These are phyloP conservation scores for Cordyceps militaris DNA, from an alignment of 2,329 filamentous ascomycete species.

Conservation along the genomic window DNA sequence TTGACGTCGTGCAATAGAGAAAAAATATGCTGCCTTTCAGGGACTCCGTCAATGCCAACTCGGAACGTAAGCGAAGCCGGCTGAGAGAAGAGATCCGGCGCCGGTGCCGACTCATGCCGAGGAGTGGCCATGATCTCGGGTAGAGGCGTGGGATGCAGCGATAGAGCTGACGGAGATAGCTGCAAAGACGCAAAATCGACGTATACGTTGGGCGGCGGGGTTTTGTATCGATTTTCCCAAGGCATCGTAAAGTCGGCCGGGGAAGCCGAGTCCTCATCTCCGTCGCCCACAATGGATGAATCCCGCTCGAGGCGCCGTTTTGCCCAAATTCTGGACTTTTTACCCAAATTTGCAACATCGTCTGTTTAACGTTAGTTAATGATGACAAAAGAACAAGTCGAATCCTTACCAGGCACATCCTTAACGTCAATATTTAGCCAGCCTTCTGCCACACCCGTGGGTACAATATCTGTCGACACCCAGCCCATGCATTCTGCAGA, in stretches of 20 bases:
- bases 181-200: constrained; percentile 46
- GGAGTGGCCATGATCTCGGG: constrained; percentile 33
- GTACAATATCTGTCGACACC: constrained; percentile 55
- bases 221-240: constrained; percentile 45
- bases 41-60: constrained; percentile 32
- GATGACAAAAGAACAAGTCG: background rate
- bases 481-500: constrained; percentile 62
- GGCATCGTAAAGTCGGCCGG: constrained; percentile 58
- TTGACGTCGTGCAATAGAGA: constrained; percentile 51
- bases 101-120: constrained; percentile 27
- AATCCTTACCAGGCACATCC: constrained; percentile 41
- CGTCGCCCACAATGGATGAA: constrained; percentile 53
- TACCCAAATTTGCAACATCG: constrained; percentile 42
- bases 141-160: constrained; percentile 38
- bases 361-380: constrained; percentile 26
- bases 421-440: constrained; percentile 54
- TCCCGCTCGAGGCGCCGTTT: constrained; percentile 53
- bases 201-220: constrained; percentile 39
- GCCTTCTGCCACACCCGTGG: constrained; percentile 43
- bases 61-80: constrained; percentile 30
- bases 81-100: constrained; percentile 28
- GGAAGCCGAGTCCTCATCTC: constrained; percentile 45
- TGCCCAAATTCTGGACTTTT: constrained; percentile 54
- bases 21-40: constrained; percentile 36
- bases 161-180: constrained; percentile 38